phyloP scores from a whole-genome alignment of 495 filamentous ascomycete species.

The Penicillium longicatenatum region DNA sequence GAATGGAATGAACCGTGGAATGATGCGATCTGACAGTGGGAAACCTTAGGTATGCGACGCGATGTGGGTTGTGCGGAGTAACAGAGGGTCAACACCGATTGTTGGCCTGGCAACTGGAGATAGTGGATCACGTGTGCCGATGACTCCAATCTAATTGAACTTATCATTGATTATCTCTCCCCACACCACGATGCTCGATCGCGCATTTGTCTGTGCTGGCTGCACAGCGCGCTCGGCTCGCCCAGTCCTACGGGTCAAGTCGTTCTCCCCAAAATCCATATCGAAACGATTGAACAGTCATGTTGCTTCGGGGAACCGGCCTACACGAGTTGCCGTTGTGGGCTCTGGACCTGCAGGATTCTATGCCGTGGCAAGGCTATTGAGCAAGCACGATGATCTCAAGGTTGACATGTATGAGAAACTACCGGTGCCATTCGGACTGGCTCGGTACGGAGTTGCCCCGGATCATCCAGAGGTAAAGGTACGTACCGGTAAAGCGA shows the following conservation, averaged over 20 bases:
- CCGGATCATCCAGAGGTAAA: slow-evolving; percentile 98
- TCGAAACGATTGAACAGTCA: slow-evolving; percentile 36
- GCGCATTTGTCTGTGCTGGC: slow-evolving; percentile 35
- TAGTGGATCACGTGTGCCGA: slow-evolving; percentile 30
- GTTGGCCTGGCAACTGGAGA: slow-evolving; percentile 36
- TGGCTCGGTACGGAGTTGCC: slow-evolving; percentile 91
- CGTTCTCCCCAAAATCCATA: slow-evolving; percentile 6
- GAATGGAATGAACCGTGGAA: slow-evolving; percentile 24
- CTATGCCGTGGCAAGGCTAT: slow-evolving; percentile 84
- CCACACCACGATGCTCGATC: slow-evolving; percentile 32
- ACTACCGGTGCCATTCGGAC: slow-evolving; percentile 86
- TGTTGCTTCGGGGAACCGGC: slow-evolving; percentile 45
- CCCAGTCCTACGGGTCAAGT: slow-evolving; percentile 9
- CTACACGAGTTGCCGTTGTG: slow-evolving; percentile 81
- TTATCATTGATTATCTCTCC: background rate
- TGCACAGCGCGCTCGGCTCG: slow-evolving; percentile 31
- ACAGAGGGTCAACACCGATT: slow-evolving; percentile 34
- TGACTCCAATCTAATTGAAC: slow-evolving; percentile 9
- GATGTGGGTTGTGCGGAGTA: slow-evolving; percentile 9
- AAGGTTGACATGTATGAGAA: slow-evolving; percentile 96
- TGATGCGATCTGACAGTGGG: slow-evolving; percentile 30
- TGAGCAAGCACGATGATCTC: slow-evolving; percentile 69
- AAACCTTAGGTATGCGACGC: slow-evolving; percentile 4
- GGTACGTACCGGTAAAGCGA: slow-evolving; percentile 50
- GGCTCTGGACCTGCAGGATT: slow-evolving; percentile 96